phyloP scores from a whole-genome alignment of 1,284 basidiomycete species.

The Phlebopus sp. region DNA sequence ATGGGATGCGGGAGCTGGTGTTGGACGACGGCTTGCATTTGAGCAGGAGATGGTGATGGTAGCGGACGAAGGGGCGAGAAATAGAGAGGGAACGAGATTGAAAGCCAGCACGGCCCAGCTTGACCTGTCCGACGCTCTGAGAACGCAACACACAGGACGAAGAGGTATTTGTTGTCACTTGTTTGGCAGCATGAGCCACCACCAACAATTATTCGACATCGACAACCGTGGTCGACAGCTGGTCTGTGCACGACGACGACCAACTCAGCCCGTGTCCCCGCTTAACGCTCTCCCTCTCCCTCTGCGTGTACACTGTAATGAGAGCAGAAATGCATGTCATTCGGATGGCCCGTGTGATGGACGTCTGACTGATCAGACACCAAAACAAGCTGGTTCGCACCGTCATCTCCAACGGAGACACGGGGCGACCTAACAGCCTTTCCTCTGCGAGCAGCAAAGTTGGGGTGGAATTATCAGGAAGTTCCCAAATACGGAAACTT shows the following conservation, averaged over 20 bases:
- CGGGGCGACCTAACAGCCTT: background rate
- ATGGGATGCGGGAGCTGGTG: constrained; percentile 53
- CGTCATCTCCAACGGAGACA: background rate
- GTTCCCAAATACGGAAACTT: constrained; percentile 14
- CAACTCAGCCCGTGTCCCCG: background rate
- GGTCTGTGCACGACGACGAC: no score
- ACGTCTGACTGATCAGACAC: background rate
- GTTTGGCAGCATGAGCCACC: constrained; percentile 20
- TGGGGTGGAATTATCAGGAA: background rate
- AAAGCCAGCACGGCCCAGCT: constrained; percentile 37
- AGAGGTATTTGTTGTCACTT: constrained; percentile 29
- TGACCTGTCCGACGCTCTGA: constrained; percentile 29
- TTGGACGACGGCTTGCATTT: constrained; percentile 68
- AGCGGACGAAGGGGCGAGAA: constrained; percentile 29
- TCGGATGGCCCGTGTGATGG: background rate
- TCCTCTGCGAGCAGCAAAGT: no score
- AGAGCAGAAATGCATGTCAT: no score
- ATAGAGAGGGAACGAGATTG: constrained; percentile 28
- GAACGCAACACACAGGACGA: constrained; percentile 35
- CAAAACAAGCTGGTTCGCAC: background rate
- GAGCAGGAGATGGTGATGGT: constrained; percentile 47
- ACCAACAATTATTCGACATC: constrained; percentile 1
- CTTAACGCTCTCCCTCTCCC: no score
- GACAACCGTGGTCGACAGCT: constrained; percentile 1
- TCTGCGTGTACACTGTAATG: no score